Evolutionary conservation across 2,329 filamentous ascomycete species (phyloP), one percentile per base, ranked within the genome.

Genomic region (Aspergillus fructus): DNA sequence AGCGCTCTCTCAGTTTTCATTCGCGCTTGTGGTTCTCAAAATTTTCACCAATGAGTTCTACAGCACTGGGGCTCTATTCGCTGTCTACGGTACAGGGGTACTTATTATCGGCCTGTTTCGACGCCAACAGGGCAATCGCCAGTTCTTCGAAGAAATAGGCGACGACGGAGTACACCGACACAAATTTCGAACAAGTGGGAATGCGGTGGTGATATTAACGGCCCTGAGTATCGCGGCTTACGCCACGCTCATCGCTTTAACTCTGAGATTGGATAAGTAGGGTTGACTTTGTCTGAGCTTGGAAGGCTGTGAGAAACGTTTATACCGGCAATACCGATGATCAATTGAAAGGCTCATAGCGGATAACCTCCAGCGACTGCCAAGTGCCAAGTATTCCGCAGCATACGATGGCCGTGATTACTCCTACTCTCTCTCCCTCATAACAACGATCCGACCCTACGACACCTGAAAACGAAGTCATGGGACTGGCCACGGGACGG

Each of bases 41-140:
- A 96, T 99, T 75, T 97, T 99, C 79, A 97, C 92, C 8, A 85
- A 88, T 52, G 94, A 97, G 71, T 97, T 99, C 80, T 97, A 97
- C 77, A 87, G 89, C 65, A 96, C 97, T 62, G 94, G 94, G n/a
- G 94, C 94, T 6, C 81, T 99, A 33, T 97, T 97, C 72, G 93
- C 94, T 43, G 87, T 91, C 49, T 97, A 97, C 70, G 94, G 93
- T 12, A 87, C 88, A 3, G 90, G 91, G 6, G 85, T 99, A 48
- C 80, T 97, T 70, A 81, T 90, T 24, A 91, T 96, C 59, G 89
- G 91, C 66, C 79, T 91, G 53, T 96, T 96, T 75, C 85, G 94
- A 57, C 86, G 94, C 53, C 90, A 93, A 70, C 90, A 97, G 76
- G 93, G 94, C 56, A 96, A 97, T 70, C 85, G 87, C 63, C 93